These are phyloP conservation scores for Geotrichum fermentans DNA, from an alignment of 1,139 yeast species.

Conservation along the genomic window DNA sequence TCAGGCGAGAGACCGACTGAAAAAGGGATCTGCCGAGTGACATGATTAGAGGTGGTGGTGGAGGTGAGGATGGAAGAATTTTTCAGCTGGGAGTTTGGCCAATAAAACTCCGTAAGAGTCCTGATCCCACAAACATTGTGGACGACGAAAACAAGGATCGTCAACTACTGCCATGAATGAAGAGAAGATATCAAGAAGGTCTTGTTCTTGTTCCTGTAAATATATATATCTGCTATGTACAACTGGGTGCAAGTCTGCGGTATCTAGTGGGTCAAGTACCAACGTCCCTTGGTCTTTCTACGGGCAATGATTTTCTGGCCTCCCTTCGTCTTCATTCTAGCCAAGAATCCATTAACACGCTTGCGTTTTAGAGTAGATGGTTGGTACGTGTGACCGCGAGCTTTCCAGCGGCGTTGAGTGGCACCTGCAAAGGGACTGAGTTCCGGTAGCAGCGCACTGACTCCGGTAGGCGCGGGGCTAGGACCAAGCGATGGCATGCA, in stretches of 20 bases:
- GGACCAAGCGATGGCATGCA: constrained; percentile 15
- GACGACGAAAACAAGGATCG: not conserved
- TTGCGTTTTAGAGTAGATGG: constrained; percentile 89
- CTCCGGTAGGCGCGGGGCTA: constrained; percentile 18
- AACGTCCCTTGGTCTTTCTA: constrained; percentile 85
- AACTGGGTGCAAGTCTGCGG: not conserved
- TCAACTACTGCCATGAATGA: not conserved
- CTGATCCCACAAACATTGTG: no score
- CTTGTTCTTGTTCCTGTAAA: no score
- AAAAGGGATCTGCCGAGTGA: constrained; percentile 9
- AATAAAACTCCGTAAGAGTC: constrained; percentile 8
- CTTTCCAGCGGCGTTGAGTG: constrained; percentile 56
- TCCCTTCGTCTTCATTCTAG: constrained; percentile 71
- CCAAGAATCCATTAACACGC: constrained; percentile 84
- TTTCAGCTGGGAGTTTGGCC: constrained; percentile 11
- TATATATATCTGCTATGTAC: no score
- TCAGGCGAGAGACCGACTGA: constrained; percentile 9
- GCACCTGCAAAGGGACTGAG: constrained; percentile 36
- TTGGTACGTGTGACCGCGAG: constrained; percentile 92
- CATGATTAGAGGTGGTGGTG: not conserved
- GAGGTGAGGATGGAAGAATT: constrained; percentile 3
- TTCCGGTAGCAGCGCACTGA: constrained; percentile 20
- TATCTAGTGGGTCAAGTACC: constrained; percentile 76
- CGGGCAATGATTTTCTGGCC: constrained; percentile 78
- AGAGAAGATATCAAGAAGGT: no score